phyloP scores from a whole-genome alignment of 1,284 basidiomycete genomes.

The Athelia sp. region DNA sequence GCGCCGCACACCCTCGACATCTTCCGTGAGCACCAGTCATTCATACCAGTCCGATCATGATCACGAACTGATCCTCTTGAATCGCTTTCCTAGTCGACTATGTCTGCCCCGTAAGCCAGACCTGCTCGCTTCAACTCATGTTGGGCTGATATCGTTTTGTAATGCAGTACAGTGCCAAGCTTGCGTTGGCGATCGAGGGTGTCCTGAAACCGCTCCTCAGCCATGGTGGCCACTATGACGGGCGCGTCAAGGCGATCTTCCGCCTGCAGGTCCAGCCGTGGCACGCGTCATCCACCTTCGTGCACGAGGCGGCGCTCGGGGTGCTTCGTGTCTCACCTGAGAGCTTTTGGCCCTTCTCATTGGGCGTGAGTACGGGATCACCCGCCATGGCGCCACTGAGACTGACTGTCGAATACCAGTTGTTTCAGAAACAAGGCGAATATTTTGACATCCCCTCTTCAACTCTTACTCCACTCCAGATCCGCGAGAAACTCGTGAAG shows the following conservation, averaged over 20 bases:
- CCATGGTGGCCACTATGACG: constrained; percentile 64
- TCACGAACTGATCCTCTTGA: constrained; percentile 1
- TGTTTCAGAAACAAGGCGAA: constrained; percentile 72
- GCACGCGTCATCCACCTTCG: constrained; percentile 72
- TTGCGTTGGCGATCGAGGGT: constrained; percentile 52
- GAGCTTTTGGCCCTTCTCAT: constrained; percentile 76
- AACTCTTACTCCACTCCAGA: constrained; percentile 66
- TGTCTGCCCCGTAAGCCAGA: constrained; percentile 80
- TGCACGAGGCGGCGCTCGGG: constrained; percentile 80
- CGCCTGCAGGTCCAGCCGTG: constrained; percentile 83
- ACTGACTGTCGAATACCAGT: constrained; percentile 31
- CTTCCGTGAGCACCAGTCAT: constrained; percentile 57
- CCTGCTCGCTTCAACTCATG: constrained; percentile 1
- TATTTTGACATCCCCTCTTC: constrained; percentile 78
- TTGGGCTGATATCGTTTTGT: constrained; percentile 5
- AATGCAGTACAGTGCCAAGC: constrained; percentile 46
- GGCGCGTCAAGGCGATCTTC: constrained; percentile 77
- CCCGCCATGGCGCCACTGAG: not conserved
- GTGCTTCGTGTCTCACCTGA: constrained; percentile 64
- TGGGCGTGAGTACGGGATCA: constrained; percentile 42
- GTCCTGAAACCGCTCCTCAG: constrained; percentile 57
- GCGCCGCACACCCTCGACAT: constrained; percentile 84
- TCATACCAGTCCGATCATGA: not conserved
- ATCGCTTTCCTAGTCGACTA: constrained; percentile 60
- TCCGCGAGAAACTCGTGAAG: constrained; percentile 69